Base-by-base conservation (phyloP, 768 basidiomycete genomes). In the Suillus bovinus region DNA sequence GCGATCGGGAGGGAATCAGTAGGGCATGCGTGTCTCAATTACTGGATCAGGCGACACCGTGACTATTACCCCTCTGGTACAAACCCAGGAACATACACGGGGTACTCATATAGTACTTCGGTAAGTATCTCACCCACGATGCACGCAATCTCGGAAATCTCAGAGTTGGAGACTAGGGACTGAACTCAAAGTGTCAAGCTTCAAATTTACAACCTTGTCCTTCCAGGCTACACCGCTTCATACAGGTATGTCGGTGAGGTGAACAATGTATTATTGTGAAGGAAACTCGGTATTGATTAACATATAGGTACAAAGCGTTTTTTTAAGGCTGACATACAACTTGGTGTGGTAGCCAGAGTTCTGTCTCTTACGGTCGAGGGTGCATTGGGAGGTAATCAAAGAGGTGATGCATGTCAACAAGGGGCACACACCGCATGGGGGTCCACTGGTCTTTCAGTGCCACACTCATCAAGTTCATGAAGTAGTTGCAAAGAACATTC, bases 21-120 rank as follows among this genome's bases (percentile, higher is more conserved):
- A 5, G 54, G 36, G 54, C 8, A 55, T 55, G 24, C 54, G 27
- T 55, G 54, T 17, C 54, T 55, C 14, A 55, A 55, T 10, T 24
- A 38, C 54, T 55, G 54, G 36, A 55, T 24, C 16, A 38, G 36
- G 36, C 24, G 36, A 55, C 11, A 38, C 54, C 36, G 4, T 55
- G 36, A n/a, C 4, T 27, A 9, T 17, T 55, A 55, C 36, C 54
- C 54, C 8, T 55, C 54, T 11, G 54, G 36, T 36, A 22, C 22
- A 38, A 24, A 55, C n/a, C 34, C 54, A 6, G 34, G 54, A 38
- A 38, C 36, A 5, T 55, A 5, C 16, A 55, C 8, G 8, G 8
- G 4, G 22, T 55, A 36, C 34, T 55, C 54, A 14, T 38, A 55
- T 16, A 17, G 22, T 22, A 9, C 22, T 2, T 17, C 54, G 4